Evolutionary conservation across 2,329 filamentous ascomycete genomes (phyloP), one percentile per base, ranked within the genome.

Genomic region (Zasmidium angulare): DNA sequence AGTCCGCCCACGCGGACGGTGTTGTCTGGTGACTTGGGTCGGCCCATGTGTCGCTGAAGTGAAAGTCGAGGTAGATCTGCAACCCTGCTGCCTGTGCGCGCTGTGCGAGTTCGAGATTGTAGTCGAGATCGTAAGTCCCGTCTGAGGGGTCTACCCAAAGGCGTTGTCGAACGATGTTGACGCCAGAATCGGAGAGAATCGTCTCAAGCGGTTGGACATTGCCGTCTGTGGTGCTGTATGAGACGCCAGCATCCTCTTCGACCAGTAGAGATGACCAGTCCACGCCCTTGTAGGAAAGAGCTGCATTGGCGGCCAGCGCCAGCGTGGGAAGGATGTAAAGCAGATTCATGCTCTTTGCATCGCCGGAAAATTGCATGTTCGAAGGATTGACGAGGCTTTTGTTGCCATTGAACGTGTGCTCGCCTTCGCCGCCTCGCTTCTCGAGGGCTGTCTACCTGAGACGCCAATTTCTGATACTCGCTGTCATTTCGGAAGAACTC

Each of bases 31-130:
- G 65, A 2, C 66, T 60, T 0, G 74, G 74, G 50, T 76, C 74
- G 2, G 74, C 72, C 74, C 74, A 75, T 24, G 67, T 71, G 52
- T 71, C 66, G 29, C 63, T 67, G 59, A 70, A 73, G 61, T 74
- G 71, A 51, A 72, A 66, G 63, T 75, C 73, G 17, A 75, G 68
- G 52, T 72, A 75, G 49, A 75, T 59, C 23, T 69, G 57, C 48
- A 73, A 60, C 11, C 71, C 72, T 31, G 68, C 66, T 20, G 62
- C 62, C 22, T 66, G 57, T 31, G 74, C 72, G 11, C 73, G 70
- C 51, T 70, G 66, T 22, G 73, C 73, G 9, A 74, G 67, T 49
- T 67, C 61, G 43, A 75, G 68, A 47, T 70, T 75, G 69, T 76
- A 71, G 60, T 67, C 65, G 54, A 71, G 68, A 62, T 67, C 63